Evolutionary conservation across 2,329 filamentous ascomycete species (phyloP), one percentile per base, ranked within the genome.

Genomic region (Ophiobolus disseminans): DNA sequence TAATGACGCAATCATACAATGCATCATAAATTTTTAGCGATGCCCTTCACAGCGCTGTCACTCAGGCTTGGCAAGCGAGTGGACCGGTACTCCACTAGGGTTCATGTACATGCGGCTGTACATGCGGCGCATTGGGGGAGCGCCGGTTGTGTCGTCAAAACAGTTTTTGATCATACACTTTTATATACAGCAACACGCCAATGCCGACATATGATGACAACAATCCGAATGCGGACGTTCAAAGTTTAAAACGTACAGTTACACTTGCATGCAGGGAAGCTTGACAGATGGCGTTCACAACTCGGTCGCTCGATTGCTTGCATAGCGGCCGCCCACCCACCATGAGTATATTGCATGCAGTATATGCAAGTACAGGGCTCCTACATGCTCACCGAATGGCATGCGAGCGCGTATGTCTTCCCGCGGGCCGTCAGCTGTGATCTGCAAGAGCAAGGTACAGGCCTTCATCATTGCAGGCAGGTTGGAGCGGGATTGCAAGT

Each of bases 381-480:
- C 46, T 46, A 52, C 57, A 62, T 58, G 39, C 53, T 43, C 38
- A 45, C 35, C 34, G 10, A 40, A 44, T 45, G 22, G 36, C 41
- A 68, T 63, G 63, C 58, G 65, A 50, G 60, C 65, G 69, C 67
- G 69, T 65, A 68, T 56, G 50, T 48, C 16, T 32, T 63, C 59
- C 68, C 63, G 60, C 65, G 64, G 63, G 57, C 68, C 68, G 63
- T 51, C 55, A 58, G 58, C 58, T 68, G 45, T 55, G 68, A 71
- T 69, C 69, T 71, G 69, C 69, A 69, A 57, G 62, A 58, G 57
- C 63, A 68, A 70, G 67, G 65, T 56, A 65, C 53, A 47, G 36
- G 62, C 59, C 66, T 65, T 60, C 55, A 65, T 58, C 57, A 47
- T 34, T 69, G 62, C 65, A 66, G 59, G 21, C 53, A 58, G 59